phyloP scores from a whole-genome alignment of 1,139 yeast genomes.

The Geotrichum reessii region DNA sequence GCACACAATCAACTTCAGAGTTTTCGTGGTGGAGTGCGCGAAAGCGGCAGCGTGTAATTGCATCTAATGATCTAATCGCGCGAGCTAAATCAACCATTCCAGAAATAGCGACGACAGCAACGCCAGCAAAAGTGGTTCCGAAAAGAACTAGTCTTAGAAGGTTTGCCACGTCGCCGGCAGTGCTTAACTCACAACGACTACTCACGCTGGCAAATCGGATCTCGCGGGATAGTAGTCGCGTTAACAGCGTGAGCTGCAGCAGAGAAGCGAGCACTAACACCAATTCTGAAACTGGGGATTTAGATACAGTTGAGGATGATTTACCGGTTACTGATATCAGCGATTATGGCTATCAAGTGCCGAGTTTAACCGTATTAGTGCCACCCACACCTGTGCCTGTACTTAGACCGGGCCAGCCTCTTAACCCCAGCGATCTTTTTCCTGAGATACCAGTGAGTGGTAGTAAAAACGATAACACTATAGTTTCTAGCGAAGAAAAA shows the following conservation, averaged over 20 bases:
- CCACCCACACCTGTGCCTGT: neutral
- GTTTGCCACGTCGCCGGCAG: neutral
- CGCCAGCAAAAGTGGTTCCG: neutral
- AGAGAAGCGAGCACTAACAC: neutral
- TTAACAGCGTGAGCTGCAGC: neutral
- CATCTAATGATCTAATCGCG: neutral
- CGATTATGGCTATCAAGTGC: neutral
- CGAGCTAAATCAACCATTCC: neutral
- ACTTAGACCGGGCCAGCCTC: neutral
- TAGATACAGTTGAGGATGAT: neutral
- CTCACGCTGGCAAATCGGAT: neutral
- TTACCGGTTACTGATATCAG: neutral
- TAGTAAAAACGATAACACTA: neutral
- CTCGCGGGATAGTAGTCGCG: neutral
- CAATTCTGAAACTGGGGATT: neutral
- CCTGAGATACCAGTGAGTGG: neutral
- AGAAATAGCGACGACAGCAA: neutral
- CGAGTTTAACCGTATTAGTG: neutral
- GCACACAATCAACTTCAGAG: neutral
- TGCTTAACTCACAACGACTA: neutral
- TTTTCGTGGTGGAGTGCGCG: neutral
- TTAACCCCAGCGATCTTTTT: neutral
- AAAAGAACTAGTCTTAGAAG: neutral
- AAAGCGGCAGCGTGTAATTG: neutral
- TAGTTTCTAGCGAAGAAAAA: neutral